Percentiles rank a stretch among this genome's conserved stretches.
Evolutionary conservation across 345 rosid species (phyloP).

Genomic region (Bruguiera gymnorhiza): DNA sequence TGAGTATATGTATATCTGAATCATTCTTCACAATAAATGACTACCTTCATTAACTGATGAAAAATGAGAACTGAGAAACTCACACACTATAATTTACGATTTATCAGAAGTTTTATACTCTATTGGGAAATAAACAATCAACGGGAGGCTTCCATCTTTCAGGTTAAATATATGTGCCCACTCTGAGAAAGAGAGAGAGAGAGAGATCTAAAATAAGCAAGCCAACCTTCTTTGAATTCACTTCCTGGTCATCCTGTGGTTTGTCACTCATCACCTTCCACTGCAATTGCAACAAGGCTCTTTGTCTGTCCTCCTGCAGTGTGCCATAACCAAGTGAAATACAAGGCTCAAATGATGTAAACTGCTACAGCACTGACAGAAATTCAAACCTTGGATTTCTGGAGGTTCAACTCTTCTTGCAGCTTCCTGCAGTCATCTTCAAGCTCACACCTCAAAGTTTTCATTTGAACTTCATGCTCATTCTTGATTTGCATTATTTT

Average conservation of each 20-base stretch:
- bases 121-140: neutral
- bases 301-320: conserved; percentile 78
- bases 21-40: neutral
- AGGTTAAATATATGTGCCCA: neutral
- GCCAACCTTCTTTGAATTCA: conserved; percentile 60
- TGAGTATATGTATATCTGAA: no score
- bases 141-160: neutral
- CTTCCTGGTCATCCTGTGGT: conserved; percentile 76
- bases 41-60: neutral
- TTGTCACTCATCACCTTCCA: conserved; percentile 89
- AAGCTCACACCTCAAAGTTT: conserved; percentile 57
- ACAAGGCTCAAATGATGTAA: conserved; percentile 4
- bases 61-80: neutral
- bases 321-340: conserved; percentile 9
- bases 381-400: conserved; percentile 56
- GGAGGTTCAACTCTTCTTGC: conserved; percentile 68
- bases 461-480: conserved; percentile 74
- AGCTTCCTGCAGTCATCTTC: conserved; percentile 74
- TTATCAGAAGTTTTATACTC: neutral
- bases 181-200: neutral
- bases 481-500: conserved; percentile 50
- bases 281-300: conserved; percentile 81
- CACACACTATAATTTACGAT: neutral
- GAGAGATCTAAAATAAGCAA: conserved; percentile 5
- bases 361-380: conserved; percentile 15